Conservation (phyloP, 306 rosid species). For the Quercus aquifolioides region DNA sequence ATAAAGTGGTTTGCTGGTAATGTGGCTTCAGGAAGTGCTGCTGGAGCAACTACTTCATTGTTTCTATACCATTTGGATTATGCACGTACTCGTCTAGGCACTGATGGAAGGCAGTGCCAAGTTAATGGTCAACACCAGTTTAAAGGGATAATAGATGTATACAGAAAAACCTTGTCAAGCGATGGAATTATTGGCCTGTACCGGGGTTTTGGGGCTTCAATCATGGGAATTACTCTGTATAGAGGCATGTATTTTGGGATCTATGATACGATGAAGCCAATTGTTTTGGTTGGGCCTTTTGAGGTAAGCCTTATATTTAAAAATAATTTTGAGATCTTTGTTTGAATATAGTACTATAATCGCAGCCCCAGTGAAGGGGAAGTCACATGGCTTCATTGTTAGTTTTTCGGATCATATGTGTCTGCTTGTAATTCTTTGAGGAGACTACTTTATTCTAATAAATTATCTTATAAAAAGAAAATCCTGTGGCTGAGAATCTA, state of each 20-base stretch:
- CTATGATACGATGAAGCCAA: constrained; percentile 89
- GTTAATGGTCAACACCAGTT: constrained; percentile 58
- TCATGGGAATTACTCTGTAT: constrained; percentile 84
- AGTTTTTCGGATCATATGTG: too few relatives aligned
- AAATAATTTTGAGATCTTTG: too few relatives aligned
- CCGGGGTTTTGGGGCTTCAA: constrained; percentile 89
- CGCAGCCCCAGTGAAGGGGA: too few relatives aligned
- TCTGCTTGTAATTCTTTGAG: too few relatives aligned
- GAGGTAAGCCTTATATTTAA: constrained; percentile 54
- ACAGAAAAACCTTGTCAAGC: constrained; percentile 70
- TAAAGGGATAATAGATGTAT: constrained; percentile 79
- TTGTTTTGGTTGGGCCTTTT: constrained; percentile 73
- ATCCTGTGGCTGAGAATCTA: too few relatives aligned
- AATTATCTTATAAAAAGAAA: too few relatives aligned
- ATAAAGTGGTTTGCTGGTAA: constrained; percentile 92
- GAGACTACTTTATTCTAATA: too few relatives aligned
- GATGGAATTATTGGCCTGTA: constrained; percentile 85
- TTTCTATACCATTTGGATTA: constrained; percentile 91
- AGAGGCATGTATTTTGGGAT: constrained; percentile 98
- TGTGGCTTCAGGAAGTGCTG: constrained; percentile 99
- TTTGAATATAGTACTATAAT: too few relatives aligned
- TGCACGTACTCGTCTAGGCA: constrained; percentile 87
- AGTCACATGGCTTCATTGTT: too few relatives aligned
- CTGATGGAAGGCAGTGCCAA: constrained; percentile 53
- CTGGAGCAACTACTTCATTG: constrained; percentile 86